Percentiles rank a stretch among this genome's conserved stretches.
Evolutionary conservation across 768 basidiomycete genomes (phyloP).

Genomic region (Macrolepiota dolichaula): DNA sequence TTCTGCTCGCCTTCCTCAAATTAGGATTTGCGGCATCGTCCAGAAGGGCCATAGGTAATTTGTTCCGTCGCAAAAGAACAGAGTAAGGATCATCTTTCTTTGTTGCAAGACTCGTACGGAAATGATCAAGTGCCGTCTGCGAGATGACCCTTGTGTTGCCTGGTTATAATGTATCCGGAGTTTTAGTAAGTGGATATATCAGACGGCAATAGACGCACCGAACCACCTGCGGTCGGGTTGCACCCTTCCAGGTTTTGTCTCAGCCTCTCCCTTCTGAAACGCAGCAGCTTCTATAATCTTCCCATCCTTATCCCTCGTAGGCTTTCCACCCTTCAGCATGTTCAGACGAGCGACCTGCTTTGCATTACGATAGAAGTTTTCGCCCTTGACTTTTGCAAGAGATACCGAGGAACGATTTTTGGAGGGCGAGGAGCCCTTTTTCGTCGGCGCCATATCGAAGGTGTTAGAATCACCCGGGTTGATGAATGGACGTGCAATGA

Average conservation of each 20-base stretch:
- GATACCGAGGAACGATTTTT: conserved; percentile 48
- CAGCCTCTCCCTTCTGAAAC: conserved; percentile 94
- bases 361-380: conserved; percentile 98
- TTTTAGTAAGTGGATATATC: not conserved
- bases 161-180: conserved; percentile 24
- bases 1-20: conserved; percentile 59
- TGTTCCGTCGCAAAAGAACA: conserved; percentile 89
- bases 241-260: conserved; percentile 85
- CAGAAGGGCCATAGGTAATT: conserved; percentile 93
- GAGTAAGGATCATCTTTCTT: conserved; percentile 96
- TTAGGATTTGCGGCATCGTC: conserved; percentile 86
- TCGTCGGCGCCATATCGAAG: conserved; percentile 36
- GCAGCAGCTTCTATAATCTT: conserved; percentile 92
- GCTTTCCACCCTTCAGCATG: conserved; percentile 91
- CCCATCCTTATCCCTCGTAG: conserved; percentile 86
- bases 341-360: conserved; percentile 82
- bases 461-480: not conserved
- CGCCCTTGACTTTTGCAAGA: conserved; percentile 79
- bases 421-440: conserved; percentile 31
- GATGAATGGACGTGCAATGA: not conserved
- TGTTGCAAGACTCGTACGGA: conserved; percentile 79
- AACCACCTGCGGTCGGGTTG: conserved; percentile 98
- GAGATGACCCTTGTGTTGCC: conserved; percentile 99
- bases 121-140: conserved; percentile 94
- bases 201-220: conserved; percentile 51